Conservation (phyloP, 331 rosid genomes). For the Arachis monticola region DNA sequence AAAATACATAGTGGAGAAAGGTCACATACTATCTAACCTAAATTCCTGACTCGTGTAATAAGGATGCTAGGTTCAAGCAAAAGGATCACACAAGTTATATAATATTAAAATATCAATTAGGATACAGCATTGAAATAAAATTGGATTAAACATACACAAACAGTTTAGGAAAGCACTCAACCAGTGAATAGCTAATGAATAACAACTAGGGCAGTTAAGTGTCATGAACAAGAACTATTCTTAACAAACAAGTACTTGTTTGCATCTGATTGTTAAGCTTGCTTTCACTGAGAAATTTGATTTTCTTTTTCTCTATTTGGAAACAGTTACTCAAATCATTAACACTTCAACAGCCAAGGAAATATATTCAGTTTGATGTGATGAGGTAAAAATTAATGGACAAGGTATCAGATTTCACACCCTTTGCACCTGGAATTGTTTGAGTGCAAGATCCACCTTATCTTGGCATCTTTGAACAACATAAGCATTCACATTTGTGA, state of each 20-base stretch:
- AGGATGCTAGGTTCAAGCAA: too few species aligned
- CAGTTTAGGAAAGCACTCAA: neutral
- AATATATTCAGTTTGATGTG: neutral
- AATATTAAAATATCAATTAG: too few species aligned
- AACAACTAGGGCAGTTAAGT: neutral
- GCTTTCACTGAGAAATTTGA: neutral
- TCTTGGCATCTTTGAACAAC: conserved; percentile 10
- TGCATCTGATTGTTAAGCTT: neutral
- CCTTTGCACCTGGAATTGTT: neutral
- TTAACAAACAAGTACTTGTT: neutral
- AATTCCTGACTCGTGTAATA: too few species aligned
- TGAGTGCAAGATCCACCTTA: neutral
- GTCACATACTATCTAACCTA: too few species aligned
- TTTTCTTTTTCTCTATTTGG: neutral
- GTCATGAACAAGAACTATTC: conserved; percentile 11
- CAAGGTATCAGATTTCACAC: neutral
- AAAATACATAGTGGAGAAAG: too few species aligned
- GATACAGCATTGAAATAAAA: neutral
- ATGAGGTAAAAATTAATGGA: neutral
- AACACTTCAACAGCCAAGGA: conserved; percentile 11
- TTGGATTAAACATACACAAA: neutral
- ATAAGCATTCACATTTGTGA: neutral
- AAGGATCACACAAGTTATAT: too few species aligned
- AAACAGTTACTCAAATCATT: conserved; percentile 2
- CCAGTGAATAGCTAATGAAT: neutral